Base-by-base conservation (phyloP, 1,284 basidiomycete species). In the Rhodotorula sp. region DNA sequence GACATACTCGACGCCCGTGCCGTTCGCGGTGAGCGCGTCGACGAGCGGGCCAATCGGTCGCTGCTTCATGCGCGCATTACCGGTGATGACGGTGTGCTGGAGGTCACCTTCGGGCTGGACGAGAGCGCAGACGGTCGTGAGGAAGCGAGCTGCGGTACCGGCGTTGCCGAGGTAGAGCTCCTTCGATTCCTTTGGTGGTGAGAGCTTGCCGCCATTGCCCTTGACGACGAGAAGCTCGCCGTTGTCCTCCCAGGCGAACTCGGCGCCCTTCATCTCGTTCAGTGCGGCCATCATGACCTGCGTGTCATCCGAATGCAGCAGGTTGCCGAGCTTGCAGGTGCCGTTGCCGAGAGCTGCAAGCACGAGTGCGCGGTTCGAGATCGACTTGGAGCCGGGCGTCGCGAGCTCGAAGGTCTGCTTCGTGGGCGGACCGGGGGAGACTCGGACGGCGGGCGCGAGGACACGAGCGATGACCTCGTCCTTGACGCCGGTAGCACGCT, bases 51-150 rank as follows among this genome's bases (percentile, higher is more conserved):
- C 95, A 73, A 97, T 95, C 15, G 85, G 86, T 37, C 96, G 89
- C 81, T 99, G 92, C 83, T 98, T 97, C 96, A 99, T 99, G 63
- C 95, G 88, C 0, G 93, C 92, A 78, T 99, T 99, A 61, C 96
- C 96, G 4, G 95, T 98, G 80, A 98, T 91, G 78, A 90, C 81
- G 2, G 92, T 94, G 52, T 83, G 82, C 52, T 82, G 80, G 30
- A 81, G 79, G 46, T 75, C 74, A 63, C 69, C 71, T 26, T 77
- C 70, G 85, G 47, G 77, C 52, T 76, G 69, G 26, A 90, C 91
- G 60, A 98, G 86, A 0, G 92, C 89, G 80, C 94, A 96, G 59
- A 99, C 94, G 1, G 92, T 94, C 20, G 96, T 92, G 69, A 99
- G 86, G 87, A 99, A 99, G 55, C 96, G 91, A 9, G 94, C 94